phyloP scores from a whole-genome alignment of 257 asterid species.

The Petrea volubilis region DNA sequence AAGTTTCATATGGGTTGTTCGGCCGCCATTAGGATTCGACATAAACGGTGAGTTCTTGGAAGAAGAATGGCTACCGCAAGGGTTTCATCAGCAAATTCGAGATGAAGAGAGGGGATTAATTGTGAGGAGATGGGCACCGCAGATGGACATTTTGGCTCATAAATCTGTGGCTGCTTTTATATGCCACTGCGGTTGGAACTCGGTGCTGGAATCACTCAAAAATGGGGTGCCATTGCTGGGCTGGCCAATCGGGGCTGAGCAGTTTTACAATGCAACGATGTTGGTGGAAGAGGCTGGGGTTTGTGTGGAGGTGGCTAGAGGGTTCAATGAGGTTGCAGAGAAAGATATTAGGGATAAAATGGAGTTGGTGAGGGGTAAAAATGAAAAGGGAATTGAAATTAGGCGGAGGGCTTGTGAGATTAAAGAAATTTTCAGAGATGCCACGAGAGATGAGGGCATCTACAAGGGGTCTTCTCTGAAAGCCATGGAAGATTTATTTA shows the following conservation, averaged over 20 bases:
- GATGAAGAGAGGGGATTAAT: constrained; percentile 37
- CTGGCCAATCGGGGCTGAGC: constrained; percentile 65
- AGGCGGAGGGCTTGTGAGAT: constrained; percentile 36
- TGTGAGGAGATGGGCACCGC: constrained; percentile 52
- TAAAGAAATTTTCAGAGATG: constrained; percentile 30
- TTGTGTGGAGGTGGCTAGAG: constrained; percentile 62
- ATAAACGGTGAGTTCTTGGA: constrained; percentile 32
- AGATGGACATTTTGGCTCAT: constrained; percentile 42
- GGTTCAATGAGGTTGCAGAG: constrained; percentile 42
- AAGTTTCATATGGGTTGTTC: constrained; percentile 45
- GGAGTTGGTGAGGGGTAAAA: constrained; percentile 50
- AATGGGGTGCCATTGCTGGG: constrained; percentile 51
- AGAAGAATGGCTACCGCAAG: constrained; percentile 53
- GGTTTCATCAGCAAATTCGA: constrained; percentile 27
- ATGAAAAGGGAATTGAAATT: constrained; percentile 28
- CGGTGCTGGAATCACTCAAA: constrained; percentile 49
- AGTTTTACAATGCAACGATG: constrained; percentile 49
- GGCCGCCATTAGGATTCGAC: constrained; percentile 49
- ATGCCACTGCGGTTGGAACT: constrained; percentile 65
- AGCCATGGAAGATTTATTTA: constrained; percentile 46
- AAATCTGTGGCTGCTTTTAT: constrained; percentile 41
- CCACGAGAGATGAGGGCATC: constrained; percentile 30
- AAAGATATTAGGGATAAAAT: constrained; percentile 43
- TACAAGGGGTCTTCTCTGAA: constrained; percentile 41
- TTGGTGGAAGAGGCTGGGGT: constrained; percentile 50